Conservation (phyloP, 2,329 filamentous ascomycete species). For the Fusarium miscanthi region DNA sequence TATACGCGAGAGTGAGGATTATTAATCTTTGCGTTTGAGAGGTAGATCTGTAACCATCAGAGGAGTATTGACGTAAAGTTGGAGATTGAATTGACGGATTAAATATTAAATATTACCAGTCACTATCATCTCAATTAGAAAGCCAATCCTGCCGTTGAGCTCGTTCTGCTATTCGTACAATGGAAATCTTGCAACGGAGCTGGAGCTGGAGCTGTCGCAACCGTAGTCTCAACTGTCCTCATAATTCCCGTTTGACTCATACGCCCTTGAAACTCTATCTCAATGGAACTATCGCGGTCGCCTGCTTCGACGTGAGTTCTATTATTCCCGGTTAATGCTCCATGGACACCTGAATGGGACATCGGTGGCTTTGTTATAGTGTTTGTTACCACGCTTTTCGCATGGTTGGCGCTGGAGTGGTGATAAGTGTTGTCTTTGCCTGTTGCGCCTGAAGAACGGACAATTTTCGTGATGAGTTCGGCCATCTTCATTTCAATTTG, state of each 20-base stretch:
- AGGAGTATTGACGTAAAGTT: neutral
- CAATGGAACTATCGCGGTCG: conserved; percentile 10
- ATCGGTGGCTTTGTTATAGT: neutral
- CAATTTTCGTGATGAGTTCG: conserved; percentile 56
- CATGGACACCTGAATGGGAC: neutral
- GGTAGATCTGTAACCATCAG: neutral
- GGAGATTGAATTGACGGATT: neutral
- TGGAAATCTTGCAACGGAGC: neutral
- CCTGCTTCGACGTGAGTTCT: conserved; percentile 14
- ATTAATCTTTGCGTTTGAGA: neutral
- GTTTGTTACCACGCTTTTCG: neutral
- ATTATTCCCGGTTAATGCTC: neutral
- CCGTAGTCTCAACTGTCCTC: conserved; percentile 37
- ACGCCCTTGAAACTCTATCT: neutral
- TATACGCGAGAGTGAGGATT: neutral
- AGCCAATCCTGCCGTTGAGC: conserved; percentile 11
- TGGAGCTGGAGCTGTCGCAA: conserved; percentile 8
- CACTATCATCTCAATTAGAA: neutral
- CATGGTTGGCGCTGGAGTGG: neutral
- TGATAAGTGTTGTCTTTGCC: conserved; percentile 17
- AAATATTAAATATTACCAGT: neutral
- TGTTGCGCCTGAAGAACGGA: conserved; percentile 4
- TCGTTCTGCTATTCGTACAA: conserved; percentile 23
- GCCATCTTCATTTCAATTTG: conserved; percentile 64
- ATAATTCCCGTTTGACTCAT: conserved; percentile 21